phyloP scores from a whole-genome alignment of 805 yeast species.

The Monosporozyma siamensis region DNA sequence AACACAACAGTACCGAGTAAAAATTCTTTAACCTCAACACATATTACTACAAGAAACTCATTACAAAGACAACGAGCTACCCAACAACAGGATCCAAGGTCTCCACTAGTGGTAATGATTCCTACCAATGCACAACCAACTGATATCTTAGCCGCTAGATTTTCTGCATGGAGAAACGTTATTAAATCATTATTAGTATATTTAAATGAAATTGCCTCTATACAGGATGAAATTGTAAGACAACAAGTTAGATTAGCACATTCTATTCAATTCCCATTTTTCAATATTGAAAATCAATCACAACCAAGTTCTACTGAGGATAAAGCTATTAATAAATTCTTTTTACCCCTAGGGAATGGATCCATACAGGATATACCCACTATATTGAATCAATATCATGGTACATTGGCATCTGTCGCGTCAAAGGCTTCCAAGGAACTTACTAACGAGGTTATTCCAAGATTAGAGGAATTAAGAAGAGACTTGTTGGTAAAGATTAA shows the following conservation, averaged over 20 bases:
- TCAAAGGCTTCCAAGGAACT: constrained; percentile 51
- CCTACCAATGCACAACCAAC: constrained; percentile 72
- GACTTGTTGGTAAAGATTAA: constrained; percentile 78
- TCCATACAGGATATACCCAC: constrained; percentile 80
- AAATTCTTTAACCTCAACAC: constrained; percentile 1
- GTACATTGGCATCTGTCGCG: constrained; percentile 49
- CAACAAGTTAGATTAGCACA: constrained; percentile 76
- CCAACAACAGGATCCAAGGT: constrained; percentile 35
- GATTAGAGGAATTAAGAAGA: constrained; percentile 57
- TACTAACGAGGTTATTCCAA: constrained; percentile 50
- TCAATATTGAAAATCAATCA: constrained; percentile 23
- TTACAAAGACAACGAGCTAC: constrained; percentile 9
- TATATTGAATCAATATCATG: constrained; percentile 55
- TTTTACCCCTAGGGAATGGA: constrained; percentile 68
- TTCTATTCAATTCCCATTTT: constrained; percentile 46
- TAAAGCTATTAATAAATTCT: constrained; percentile 35
- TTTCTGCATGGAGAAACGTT: constrained; percentile 77
- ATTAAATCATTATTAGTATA: constrained; percentile 67
- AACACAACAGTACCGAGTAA: background rate
- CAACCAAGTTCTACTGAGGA: constrained; percentile 23
- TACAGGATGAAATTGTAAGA: constrained; percentile 80
- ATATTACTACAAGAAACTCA: constrained; percentile 7
- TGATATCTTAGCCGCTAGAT: constrained; percentile 73
- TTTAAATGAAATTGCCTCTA: constrained; percentile 68
- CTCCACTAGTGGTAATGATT: constrained; percentile 40